Base-by-base conservation (phyloP, 768 basidiomycete species). In the Lepiota brunneoincarnata region DNA sequence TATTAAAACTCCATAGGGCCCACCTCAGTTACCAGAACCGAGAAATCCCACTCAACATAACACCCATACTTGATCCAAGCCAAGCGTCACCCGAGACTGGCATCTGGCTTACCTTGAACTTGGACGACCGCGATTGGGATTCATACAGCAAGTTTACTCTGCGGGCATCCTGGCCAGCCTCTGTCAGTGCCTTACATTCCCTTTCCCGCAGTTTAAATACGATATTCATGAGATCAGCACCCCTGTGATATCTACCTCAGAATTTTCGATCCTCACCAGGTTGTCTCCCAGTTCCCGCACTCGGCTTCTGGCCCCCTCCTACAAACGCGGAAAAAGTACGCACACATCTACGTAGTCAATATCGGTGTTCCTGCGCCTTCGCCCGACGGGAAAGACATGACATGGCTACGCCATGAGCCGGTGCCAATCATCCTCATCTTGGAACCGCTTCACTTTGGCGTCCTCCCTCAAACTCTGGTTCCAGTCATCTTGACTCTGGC, bases 361-460 rank as follows among this genome's bases (percentile, higher is more conserved):
- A 73, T 75, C 2, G 83, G 84, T 28, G 72, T 87, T 24, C 72
- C 71, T 55, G 73, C 74, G 1, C 82, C 81, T 20, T 55, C 55
- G 31, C 39, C 58, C 48, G 58, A 56, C 31, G 40, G 31, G 2
- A 26, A 60, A 51, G 51, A 58, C 37, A 37, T 60, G 24, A 58
- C 58, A n/a, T 56, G 61, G 26, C 40, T 59, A 14, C 55, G 49
- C 12, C 70, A 59, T n/a, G 57, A 61, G 21, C 48, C 63, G 0
- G 75, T 87, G 4, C 74, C 84, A 2, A 73, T 88, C 58, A 64
- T 75, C 51, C 59, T 88, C 14, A 66, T 72, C 17, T 63, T 89
- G 40, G 87, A 89, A 60, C 87, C 83, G 23, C 66, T 83, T 1
- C 74, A 79, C 51, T 61, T 82, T n/a, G 83, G 82, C 14, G 65